Base-by-base conservation (phyloP, 2,329 filamentous ascomycete genomes). In the Peltaster fructicola region DNA sequence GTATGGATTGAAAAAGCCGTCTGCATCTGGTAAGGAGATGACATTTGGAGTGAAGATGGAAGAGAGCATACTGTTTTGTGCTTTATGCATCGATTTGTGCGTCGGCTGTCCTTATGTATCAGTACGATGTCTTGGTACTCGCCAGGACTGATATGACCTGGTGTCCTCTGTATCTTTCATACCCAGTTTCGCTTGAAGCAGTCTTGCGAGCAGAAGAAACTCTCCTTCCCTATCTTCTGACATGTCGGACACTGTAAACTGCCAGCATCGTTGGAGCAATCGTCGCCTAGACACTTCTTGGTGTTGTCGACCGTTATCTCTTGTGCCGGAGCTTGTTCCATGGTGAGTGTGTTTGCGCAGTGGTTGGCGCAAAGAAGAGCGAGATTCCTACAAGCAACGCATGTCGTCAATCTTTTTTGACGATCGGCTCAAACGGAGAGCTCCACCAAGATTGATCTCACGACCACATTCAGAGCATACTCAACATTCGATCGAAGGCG, bases 141-240 rank as follows among this genome's bases (percentile, higher is more conserved):
- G 20, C n/a, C 20, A 8, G 11, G 9, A 10, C 9, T 22, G 10
- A 8, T 13, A 22, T 10, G 11, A 9, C 20, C 8, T 22, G 11
- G 12, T 8, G 8, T 13, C 11, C 8, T n/a, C 8, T 16, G 11
- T 22, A 20, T 32, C 36, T 40, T 31, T 44, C 47, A 36, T 70
- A 95, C 88, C 88, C 88, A 98, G 61, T 81, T 95, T 53, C 72
- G 74, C 65, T 93, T 95, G 59, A 98, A 98, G 62, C 88, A 98
- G 42, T 95, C 88, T 53, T 98, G 88, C 14, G 82, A 82, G 61
- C 88, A 98, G 59, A 95, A 98, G 56, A 73, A 93, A 58, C 81
- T 91, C 46, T 85, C 80, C 48, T 82, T 73, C 26, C 76, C 79
- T 21, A 84, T 59, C 56, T 92, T 93, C 44, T 93, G 64, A 51